Percentiles rank a stretch among this genome's conserved stretches.
Evolutionary conservation across 2,329 filamentous ascomycete genomes (phyloP).

Genomic region (Trichoderma atrobrunneum): DNA sequence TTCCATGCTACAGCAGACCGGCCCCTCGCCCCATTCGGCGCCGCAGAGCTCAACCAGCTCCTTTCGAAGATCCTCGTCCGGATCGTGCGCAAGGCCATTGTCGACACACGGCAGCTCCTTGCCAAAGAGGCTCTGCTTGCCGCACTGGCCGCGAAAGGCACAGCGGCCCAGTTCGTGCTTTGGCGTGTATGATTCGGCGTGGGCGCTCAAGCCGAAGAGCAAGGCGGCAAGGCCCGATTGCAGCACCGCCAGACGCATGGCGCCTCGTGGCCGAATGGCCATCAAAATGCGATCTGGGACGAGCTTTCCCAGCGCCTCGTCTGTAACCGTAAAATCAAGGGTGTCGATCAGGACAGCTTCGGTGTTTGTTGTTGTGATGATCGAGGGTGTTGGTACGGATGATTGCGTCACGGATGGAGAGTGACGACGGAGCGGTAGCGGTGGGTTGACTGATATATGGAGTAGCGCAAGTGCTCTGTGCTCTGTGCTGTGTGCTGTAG

Average conservation of each 20-base stretch:
- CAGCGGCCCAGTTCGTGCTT: conserved; percentile 86
- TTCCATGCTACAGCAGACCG: conserved; percentile 79
- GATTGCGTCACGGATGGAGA: conserved; percentile 16
- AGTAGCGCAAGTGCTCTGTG: background rate
- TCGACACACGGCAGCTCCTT: conserved; percentile 89
- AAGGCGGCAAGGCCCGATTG: conserved; percentile 33
- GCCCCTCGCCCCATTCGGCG: conserved; percentile 75
- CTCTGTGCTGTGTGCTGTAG: background rate
- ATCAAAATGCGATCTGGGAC: background rate
- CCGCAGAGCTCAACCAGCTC: conserved; percentile 86
- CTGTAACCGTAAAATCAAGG: background rate
- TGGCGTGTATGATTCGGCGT: conserved; percentile 41
- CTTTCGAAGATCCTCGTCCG: conserved; percentile 67
- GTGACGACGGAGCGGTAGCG: conserved; percentile 1
- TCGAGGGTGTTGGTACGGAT: background rate
- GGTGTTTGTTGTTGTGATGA: background rate
- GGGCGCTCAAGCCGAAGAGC: conserved; percentile 29
- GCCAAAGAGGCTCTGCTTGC: conserved; percentile 85
- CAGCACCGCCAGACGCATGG: conserved; percentile 22
- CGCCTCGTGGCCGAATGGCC: conserved; percentile 7
- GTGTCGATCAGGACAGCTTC: background rate
- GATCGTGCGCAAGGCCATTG: conserved; percentile 76
- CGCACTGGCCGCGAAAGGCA: conserved; percentile 87
- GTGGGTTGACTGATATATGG: background rate
- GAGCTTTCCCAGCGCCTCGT: conserved; percentile 1